Base-by-base conservation (phyloP, 768 basidiomycete species). In the Leccinum subgranulosum region DNA sequence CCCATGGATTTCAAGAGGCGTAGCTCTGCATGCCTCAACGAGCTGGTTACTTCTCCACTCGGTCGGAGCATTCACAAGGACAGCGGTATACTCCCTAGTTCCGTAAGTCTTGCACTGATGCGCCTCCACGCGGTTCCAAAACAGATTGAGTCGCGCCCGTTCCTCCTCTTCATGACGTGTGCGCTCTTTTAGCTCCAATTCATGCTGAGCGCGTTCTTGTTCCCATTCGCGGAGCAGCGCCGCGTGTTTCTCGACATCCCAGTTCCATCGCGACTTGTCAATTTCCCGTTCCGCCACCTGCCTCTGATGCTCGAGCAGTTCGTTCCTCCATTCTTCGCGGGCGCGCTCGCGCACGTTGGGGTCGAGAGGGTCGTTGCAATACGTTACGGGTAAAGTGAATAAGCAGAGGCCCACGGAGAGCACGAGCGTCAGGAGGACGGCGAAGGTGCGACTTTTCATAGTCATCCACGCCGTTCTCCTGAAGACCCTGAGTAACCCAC, bases 71-170 rank as follows among this genome's bases (percentile, higher is more conserved):
- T 71, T 73, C 46, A 58, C 60, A 5, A 75, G 61, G 0, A 53
- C 56, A 3, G 73, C 74, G 3, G 62, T 65, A 17, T 74, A 74
- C 31, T 67, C 68, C 23, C 66, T 63, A 15, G 67, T 66, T 0
- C 54, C 68, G 15, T 68, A 73, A 0, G 65, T 65, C 28, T 57
- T 64, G 54, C 74, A 74, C 11, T 15, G 50, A 46, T 60, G 63
- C 3, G 60, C 51, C 28, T 69, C 54, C 0, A 64, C 34, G 4
- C 11, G 7, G 2, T 49, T 56, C 70, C 66, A 70, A 49, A 56
- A 67, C 60, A 75, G 65, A 39, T 63, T 56, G 11, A 70, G 58
- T n/a, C 59, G 67, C 31, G 60, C 54, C 10, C 71, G 67, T 25
- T 74, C 70, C 11, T 67, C 58, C 27, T 65, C 64, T 47, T 72